Evolutionary conservation across 148 eudicot species (phyloP).

Genomic region (Rhododendron molle): DNA sequence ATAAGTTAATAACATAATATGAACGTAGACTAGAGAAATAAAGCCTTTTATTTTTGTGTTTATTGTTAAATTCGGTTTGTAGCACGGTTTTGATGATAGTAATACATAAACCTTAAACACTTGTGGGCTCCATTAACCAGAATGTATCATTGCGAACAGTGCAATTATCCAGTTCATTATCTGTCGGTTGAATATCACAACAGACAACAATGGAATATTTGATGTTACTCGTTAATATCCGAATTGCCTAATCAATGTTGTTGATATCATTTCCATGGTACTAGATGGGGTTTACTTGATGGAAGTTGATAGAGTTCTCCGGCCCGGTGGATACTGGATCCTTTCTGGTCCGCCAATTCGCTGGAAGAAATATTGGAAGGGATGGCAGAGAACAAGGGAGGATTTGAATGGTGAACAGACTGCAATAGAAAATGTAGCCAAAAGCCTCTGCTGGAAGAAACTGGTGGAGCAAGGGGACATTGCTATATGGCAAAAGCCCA

Average conservation of each 20-base stretch:
- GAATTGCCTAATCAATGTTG: not conserved
- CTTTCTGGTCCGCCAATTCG: slow-evolving; percentile 67
- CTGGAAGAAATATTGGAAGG: slow-evolving; percentile 59
- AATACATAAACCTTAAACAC: not conserved
- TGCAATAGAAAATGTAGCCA: slow-evolving; percentile 59
- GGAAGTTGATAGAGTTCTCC: slow-evolving; percentile 69
- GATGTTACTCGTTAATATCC: not conserved
- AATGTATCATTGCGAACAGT: not conserved
- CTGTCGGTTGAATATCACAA: not conserved
- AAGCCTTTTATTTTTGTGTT: not conserved
- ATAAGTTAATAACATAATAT: not conserved
- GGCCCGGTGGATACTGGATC: slow-evolving; percentile 83
- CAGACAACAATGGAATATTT: not conserved
- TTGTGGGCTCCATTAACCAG: not conserved
- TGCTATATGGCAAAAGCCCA: slow-evolving; percentile 77
- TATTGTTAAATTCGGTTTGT: not conserved
- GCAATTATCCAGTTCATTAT: not conserved
- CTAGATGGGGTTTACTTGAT: slow-evolving; percentile 63
- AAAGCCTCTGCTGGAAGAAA: slow-evolving; percentile 75
- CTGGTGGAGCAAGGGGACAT: slow-evolving; percentile 54
- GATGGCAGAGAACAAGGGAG: slow-evolving; percentile 64
- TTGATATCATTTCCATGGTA: not conserved
- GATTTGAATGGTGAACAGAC: slow-evolving; percentile 74
- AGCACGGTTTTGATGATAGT: not conserved
- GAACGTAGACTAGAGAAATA: not conserved